phyloP scores from a whole-genome alignment of 2,329 filamentous ascomycete species.

The Ophiocordyceps polyrhachis-furcata region DNA sequence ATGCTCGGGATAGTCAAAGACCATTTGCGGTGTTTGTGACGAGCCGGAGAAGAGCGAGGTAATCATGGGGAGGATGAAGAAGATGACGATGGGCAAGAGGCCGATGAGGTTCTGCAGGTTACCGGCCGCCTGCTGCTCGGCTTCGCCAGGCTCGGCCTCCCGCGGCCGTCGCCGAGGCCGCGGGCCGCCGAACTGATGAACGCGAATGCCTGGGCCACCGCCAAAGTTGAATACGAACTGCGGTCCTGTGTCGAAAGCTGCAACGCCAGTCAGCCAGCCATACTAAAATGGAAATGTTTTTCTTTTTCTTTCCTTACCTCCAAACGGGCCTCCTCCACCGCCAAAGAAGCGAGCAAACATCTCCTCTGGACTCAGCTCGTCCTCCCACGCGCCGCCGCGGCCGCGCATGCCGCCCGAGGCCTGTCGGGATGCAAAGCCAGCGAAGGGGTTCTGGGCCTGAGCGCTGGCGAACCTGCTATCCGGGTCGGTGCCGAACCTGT shows the following conservation, averaged over 20 bases:
- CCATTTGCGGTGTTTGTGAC: constrained; percentile 46
- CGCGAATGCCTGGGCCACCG: constrained; percentile 74
- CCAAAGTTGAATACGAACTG: constrained; percentile 93
- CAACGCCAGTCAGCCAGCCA: constrained; percentile 6
- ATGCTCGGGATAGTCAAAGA: constrained; percentile 51
- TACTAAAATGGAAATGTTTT: background rate
- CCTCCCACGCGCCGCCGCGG: constrained; percentile 54
- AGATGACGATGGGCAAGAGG: constrained; percentile 70
- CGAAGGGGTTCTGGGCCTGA: constrained; percentile 43
- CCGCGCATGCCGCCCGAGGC: constrained; percentile 26
- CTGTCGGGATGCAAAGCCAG: constrained; percentile 34
- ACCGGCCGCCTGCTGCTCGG: constrained; percentile 21
- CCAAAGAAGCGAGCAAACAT: constrained; percentile 96
- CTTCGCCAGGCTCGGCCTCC: constrained; percentile 34
- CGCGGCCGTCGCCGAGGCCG: constrained; percentile 59
- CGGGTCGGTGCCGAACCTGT: constrained; percentile 79
- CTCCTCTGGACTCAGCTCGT: constrained; percentile 90
- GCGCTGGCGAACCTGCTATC: constrained; percentile 64
- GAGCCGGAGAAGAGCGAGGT: constrained; percentile 55
- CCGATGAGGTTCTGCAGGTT: constrained; percentile 46
- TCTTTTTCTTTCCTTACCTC: constrained; percentile 19
- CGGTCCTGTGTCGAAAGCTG: constrained; percentile 56
- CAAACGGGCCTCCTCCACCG: constrained; percentile 42
- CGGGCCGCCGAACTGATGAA: constrained; percentile 84
- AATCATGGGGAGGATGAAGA: constrained; percentile 72